Conservation (phyloP, 768 basidiomycete species). For the Mrakia frigida region DNA sequence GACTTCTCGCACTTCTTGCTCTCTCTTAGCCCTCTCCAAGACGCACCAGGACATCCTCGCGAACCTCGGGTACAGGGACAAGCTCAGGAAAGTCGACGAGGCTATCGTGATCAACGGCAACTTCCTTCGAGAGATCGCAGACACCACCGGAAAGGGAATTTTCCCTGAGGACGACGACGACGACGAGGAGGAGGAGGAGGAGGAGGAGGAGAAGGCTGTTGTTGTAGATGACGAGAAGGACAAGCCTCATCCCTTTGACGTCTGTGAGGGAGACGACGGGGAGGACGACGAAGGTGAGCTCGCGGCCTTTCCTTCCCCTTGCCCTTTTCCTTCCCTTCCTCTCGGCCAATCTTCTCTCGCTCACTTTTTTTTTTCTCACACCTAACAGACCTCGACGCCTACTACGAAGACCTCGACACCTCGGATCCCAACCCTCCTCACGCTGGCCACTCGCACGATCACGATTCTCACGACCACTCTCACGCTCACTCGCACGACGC, state of each 20-base stretch:
- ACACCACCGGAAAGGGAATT: slow-evolving; percentile 62
- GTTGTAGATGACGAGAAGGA: slow-evolving; percentile 2
- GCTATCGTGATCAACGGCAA: slow-evolving; percentile 74
- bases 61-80: slow-evolving; percentile 66
- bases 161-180: slow-evolving; percentile 38
- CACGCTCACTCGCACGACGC: slow-evolving; percentile 34
- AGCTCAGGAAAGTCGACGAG: slow-evolving; percentile 70
- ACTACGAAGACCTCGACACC: not conserved
- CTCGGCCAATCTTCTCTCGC: slow-evolving; percentile 2
- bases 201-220: slow-evolving; percentile 33
- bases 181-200: slow-evolving; percentile 38
- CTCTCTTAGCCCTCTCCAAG: slow-evolving; percentile 61
- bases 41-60: slow-evolving; percentile 66
- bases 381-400: slow-evolving; percentile 18
- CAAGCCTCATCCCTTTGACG: slow-evolving; percentile 19
- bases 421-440: not conserved
- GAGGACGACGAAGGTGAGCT: slow-evolving; percentile 35
- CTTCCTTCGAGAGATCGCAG: slow-evolving; percentile 68
- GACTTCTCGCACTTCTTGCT: slow-evolving; percentile 39
- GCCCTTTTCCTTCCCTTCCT: slow-evolving; percentile 12
- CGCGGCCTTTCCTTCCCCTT: not conserved
- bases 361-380: slow-evolving; percentile 15
- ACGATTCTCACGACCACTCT: slow-evolving; percentile 36
- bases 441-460: slow-evolving; percentile 39
- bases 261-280: slow-evolving; percentile 24